Evolutionary conservation across 2,329 filamentous ascomycete species (phyloP), one percentile per base, ranked within the genome.

Genomic region (Ustilaginoidea virens): DNA sequence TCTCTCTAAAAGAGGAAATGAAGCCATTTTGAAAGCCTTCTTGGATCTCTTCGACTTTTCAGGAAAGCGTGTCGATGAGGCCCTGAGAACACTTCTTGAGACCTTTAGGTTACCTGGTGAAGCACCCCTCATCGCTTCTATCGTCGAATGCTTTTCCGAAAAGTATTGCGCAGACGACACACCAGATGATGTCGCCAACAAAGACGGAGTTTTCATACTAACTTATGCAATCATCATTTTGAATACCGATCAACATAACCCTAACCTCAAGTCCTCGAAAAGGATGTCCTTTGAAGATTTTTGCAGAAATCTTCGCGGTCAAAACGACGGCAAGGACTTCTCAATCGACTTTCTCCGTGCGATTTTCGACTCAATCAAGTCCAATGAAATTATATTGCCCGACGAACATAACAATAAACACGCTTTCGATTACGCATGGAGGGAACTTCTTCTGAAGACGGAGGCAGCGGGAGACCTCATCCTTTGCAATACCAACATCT

Each of bases 151-250:
- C 8, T 98, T 98, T 51, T 70, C 82, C 1, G 80, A 87, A 39
- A 82, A 81, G 47, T 98, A 92, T 49, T 80, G 78, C 49, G 58
- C 67, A 7, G 72, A 70, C 34, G 71, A 69, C 5, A 66, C 72
- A 16, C 77, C 80, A 1, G 69, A 79, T 30, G 79, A 75, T 14
- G 74, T 96, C 37, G 79, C 75, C 5, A 76, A 92, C 45, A 79
- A 81, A 42, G 90, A 98, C 49, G 74, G 85, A 6, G 75, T 90
- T 14, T 98, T 81, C 45, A 74, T 98, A 27, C 61, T 98, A 29
- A 87, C 81, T 0, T 98, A 98, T 48, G 90, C 86, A 21, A 92
- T 94, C 44, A 93, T 98, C 51, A 85, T 98, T 72, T 61, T 98
- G 32, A 98, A 98, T 47, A 94, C 87, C 1, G 90, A 98, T 47